Base-by-base conservation (phyloP, 139 green algal genomes). In the Ettlia oleoabundans region DNA sequence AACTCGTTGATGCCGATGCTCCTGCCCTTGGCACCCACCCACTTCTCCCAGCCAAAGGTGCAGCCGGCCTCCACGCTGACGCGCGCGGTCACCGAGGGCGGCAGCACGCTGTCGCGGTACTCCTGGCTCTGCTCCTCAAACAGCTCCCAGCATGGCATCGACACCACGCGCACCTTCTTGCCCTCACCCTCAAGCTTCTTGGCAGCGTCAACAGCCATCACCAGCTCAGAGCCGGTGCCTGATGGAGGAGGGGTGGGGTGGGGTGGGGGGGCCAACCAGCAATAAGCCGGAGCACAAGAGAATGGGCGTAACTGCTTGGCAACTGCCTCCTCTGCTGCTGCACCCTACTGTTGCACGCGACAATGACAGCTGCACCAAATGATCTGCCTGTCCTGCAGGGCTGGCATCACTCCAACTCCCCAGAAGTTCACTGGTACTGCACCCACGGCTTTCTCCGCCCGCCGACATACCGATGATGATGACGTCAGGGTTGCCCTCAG, bases 131-230 rank as follows among this genome's bases (percentile, higher is more conserved):
- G 96, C 91, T 98, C 92, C 61, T 98, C 97, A 72, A 98, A 99
- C 58, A 99, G 91, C 93, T 99, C 97, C 93, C 92, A 97, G 92
- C 93, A 98, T 41, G 92, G 88, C 87, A 99, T 95, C 75, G 96
- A 99, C 73, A 99, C 97, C 3, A 99, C 96, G 71, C 95, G 94
- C 26, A 80, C 74, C 88, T 95, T 97, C 88, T 95, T 96, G 90
- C 94, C 95, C 83, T 97, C 92, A 61, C 76, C 90, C 82, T 94
- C 90, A 58, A 98, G 85, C 71, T 91, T 82, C 89, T 95, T 83
- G 32, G 91, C 96, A 2, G 95, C 97, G n/a, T 94, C 91, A 55
- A 93, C 82, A 37, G 93, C 94, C 55, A 98, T 89, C 52, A 92
- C 72, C 68, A 99, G 89, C 94, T 99, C 97, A 18, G 94, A 97